Evolutionary conservation across 495 filamentous ascomycete genomes (phyloP), one percentile per base, ranked within the genome.

Genomic region (Astrocystis sublimbata): DNA sequence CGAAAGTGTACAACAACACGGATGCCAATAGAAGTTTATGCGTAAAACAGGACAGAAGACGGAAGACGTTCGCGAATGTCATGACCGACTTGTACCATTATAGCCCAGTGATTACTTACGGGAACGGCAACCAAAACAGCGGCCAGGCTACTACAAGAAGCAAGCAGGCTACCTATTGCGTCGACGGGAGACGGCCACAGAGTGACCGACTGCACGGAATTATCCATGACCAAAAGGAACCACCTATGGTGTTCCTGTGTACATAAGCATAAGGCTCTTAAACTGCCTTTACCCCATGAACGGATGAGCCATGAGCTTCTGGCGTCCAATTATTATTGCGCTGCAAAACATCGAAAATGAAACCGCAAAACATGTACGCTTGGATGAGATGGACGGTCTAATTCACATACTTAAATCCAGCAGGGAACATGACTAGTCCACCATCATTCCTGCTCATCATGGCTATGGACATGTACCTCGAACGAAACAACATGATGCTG

Each of bases 1-100:
- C 40, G 40, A 45, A 6, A 23, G 38, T 1, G 6, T 19, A 13
- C 10, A 33, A 8, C 31, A 40, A 38, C 12, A 60, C 24, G 31
- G 30, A 2, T 15, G 40, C 21, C 9, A 7, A 28, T 51, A 19
- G 9, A 60, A 31, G 5, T 47, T 38, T 38, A 36, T 62, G 50
- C 55, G 47, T 55, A 36, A 55, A 46, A 38, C 10, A 36, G 26
- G 40, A 17, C 21, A 46, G n/a, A n/a, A n/a, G n/a, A n/a, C n/a
- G n/a, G n/a, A 55, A 15, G 59, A 46, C 58, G 47, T 43, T 52
- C 36, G 12, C 46, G 46, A 43, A 51, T 31, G 31, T 51, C 42
- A 42, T 28, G 0, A 30, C 17, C 53, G 47, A 36, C 58, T 13
- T 61, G 58, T 61, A 61, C 58, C 12, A 61, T 53, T 17, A 36